phyloP scores from a whole-genome alignment of 441 rosid species.

The Bocquillonia castaneifolia region DNA sequence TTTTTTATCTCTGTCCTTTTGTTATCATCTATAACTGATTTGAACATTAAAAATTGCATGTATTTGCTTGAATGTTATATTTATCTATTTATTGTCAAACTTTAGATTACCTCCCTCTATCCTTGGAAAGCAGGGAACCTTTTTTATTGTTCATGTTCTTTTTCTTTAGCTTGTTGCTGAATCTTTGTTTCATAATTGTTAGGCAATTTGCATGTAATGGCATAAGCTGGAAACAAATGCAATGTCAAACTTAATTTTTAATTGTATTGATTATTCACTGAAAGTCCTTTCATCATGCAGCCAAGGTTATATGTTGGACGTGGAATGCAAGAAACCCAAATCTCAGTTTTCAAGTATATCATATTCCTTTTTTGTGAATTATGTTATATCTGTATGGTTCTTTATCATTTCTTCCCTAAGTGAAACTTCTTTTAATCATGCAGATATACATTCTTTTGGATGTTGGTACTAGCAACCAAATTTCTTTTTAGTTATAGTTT shows the following conservation, averaged over 20 bases:
- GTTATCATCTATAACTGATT: not conserved
- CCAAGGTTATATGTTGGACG: conserved; percentile 84
- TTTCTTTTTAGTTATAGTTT: conserved; percentile 77
- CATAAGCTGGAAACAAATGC: not conserved
- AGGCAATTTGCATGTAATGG: not conserved
- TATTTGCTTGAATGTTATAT: not conserved
- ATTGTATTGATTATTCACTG: not conserved
- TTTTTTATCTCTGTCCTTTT: not conserved
- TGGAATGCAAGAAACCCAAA: conserved; percentile 96
- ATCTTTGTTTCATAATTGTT: not conserved
- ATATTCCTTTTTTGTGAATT: conserved; percentile 22
- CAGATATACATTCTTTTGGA: conserved; percentile 90
- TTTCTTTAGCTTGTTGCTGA: not conserved
- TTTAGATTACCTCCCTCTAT: not conserved
- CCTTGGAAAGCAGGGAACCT: not conserved
- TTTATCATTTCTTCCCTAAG: conserved; percentile 12
- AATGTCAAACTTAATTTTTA: not conserved
- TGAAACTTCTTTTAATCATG: conserved; percentile 18
- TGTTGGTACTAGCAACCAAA: conserved; percentile 71
- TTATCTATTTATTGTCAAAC: not conserved
- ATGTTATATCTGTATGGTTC: conserved; percentile 17
- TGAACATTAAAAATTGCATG: not conserved
- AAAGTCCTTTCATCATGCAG: conserved; percentile 42
- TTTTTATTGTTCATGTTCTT: not conserved
- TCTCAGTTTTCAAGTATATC: conserved; percentile 80